These are phyloP conservation scores for Dothideomycetes sp. DNA, from an alignment of 2,329 filamentous ascomycete genomes.

Conservation along the genomic window DNA sequence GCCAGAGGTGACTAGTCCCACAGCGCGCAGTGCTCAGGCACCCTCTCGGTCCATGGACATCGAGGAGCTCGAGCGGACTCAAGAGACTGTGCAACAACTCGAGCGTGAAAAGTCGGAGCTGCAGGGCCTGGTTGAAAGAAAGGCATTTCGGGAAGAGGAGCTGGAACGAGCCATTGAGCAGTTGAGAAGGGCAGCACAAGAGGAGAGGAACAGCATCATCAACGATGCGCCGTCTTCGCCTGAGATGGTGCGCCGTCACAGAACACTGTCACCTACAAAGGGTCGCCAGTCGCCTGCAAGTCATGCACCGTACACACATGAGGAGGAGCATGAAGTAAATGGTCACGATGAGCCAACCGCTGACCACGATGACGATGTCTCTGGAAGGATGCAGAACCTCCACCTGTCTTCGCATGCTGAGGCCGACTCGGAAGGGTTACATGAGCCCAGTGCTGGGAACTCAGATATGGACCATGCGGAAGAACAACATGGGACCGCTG, in stretches of 20 bases:
- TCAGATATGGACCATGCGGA: no score
- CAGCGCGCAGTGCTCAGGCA: conserved; percentile 5
- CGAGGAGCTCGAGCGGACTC: conserved; percentile 45
- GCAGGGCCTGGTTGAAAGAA: conserved; percentile 60
- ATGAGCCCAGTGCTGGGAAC: no score
- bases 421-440: no score
- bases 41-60: conserved; percentile 13
- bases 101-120: conserved; percentile 75
- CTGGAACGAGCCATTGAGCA: conserved; percentile 57
- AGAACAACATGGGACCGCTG: no score
- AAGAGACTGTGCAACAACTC: conserved; percentile 54
- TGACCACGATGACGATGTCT: background rate
- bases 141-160: conserved; percentile 67
- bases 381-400: background rate
- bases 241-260: conserved; percentile 38
- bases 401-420: conserved; percentile 18
- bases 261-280: conserved; percentile 39
- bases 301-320: conserved; percentile 4
- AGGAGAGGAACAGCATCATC: conserved; percentile 41
- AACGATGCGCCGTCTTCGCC: conserved; percentile 34
- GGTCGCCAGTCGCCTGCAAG: conserved; percentile 31
- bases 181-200: conserved; percentile 21
- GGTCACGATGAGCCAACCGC: conserved; percentile 1
- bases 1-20: conserved; percentile 13
- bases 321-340: conserved; percentile 1